Evolutionary conservation across 345 rosid species (phyloP).

Genomic region (Citrus sinensis): DNA sequence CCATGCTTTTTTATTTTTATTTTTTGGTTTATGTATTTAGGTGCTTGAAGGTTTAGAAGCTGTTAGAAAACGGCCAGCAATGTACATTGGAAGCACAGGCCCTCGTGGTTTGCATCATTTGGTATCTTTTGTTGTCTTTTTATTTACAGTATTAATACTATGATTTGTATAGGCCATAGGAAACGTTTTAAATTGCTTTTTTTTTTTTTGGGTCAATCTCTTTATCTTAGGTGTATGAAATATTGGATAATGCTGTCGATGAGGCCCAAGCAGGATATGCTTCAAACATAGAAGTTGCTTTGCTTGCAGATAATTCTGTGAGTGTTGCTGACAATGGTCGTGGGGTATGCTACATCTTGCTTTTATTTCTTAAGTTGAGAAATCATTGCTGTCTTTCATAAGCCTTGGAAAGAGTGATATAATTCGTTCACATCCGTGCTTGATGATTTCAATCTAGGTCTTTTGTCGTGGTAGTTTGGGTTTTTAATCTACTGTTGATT

Average conservation of each 20-base stretch:
- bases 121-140: conserved; percentile 39
- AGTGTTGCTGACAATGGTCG: conserved; percentile 92
- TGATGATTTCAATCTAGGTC: background rate
- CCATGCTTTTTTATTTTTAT: background rate
- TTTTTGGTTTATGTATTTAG: conserved; percentile 27
- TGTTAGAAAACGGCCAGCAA: conserved; percentile 96
- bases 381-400: background rate
- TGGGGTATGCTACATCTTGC: conserved; percentile 63
- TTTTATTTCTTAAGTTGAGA: background rate
- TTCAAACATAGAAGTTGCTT: conserved; percentile 59
- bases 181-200: background rate
- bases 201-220: conserved; percentile 9
- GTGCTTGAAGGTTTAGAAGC: conserved; percentile 98
- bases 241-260: conserved; percentile 93
- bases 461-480: background rate
- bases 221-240: conserved; percentile 79
- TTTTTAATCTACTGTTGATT: background rate
- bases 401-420: background rate
- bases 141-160: background rate
- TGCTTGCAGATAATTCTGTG: conserved; percentile 76
- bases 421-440: background rate
- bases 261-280: conserved; percentile 99
- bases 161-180: background rate
- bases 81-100: conserved; percentile 99
- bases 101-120: conserved; percentile 98